Evolutionary conservation across 257 asterid species (phyloP), one percentile per base, ranked within the genome.

Genomic region (Orobanche coerulescens): DNA sequence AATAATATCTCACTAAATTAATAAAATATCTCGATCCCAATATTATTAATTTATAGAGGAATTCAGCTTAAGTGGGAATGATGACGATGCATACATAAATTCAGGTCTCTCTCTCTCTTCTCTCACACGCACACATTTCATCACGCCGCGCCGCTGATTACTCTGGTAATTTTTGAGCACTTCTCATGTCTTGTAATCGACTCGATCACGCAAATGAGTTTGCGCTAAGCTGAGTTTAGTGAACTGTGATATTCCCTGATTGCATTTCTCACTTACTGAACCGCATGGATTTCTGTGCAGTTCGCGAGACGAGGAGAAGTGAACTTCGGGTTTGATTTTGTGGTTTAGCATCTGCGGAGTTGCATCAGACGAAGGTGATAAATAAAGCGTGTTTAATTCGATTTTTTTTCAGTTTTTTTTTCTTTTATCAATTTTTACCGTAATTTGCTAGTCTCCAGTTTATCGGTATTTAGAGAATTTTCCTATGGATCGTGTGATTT

Each of bases 161-260:
- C 7, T 37, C 46, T 36, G 75, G 71, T 71, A 36, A 50, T 28
- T 59, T 65, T 3, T 31, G 31, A 50, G n/a, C 4, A 30, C 18
- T 12, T 9, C 24, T 20, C 15, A 11, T 43, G 58, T 15, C 40
- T 14, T 18, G 5, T 61, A 4, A 30, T 55, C 46, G 22, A 14
- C 28, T 31, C 16, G 46, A 18, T 57, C 19, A 18, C 12, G 5
- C 30, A 7, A 18, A 57, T 7, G 28, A 34, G 30, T 43, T 57
- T 14, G 36, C 33, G 11, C 0, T 37, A 2, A 22, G 51, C 51
- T 58, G 51, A 43, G 19, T 43, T 14, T 4, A 30, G 23, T 50
- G 0, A 18, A 23, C 36, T 11, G 50, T n/a, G 25, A 33, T 64
- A 5, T 44, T 61, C 6, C 6, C 15, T 34, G 15, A 49, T 6